Percentiles rank a stretch among this genome's conserved stretches.
These are phyloP conservation scores for Aspergillus indologenus DNA, from an alignment of 495 filamentous ascomycete genomes.

Conservation along the genomic window DNA sequence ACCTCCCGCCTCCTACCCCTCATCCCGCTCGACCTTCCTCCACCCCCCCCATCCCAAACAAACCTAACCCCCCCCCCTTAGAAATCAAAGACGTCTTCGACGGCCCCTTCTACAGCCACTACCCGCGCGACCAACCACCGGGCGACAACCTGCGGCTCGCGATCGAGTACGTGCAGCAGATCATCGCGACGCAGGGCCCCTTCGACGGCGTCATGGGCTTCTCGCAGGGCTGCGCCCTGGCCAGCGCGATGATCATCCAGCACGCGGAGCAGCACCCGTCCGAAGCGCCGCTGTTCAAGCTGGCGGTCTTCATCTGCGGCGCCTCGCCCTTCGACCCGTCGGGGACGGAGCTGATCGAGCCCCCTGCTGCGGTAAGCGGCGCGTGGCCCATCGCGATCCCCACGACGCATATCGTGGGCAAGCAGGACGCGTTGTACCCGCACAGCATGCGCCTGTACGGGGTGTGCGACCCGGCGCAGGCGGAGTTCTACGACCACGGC, in stretches of 20 bases:
- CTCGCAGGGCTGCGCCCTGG: slow-evolving; percentile 43
- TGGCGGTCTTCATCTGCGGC: slow-evolving; percentile 42
- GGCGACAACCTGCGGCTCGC: slow-evolving; percentile 28
- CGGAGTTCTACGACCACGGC: slow-evolving; percentile 37
- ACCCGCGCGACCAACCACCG: slow-evolving; percentile 25
- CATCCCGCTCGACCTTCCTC: not conserved
- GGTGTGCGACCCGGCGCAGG: slow-evolving; percentile 36
- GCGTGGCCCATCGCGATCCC: slow-evolving; percentile 30
- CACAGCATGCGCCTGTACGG: slow-evolving; percentile 30
- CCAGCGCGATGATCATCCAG: slow-evolving; percentile 33
- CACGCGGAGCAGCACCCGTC: slow-evolving; percentile 30
- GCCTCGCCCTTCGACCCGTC: slow-evolving; percentile 31
- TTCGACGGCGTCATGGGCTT: slow-evolving; percentile 49
- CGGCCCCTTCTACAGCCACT: slow-evolving; percentile 42
- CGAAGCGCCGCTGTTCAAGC: slow-evolving; percentile 32
- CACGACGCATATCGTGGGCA: slow-evolving; percentile 42
- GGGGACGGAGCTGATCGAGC: slow-evolving; percentile 18
- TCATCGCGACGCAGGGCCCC: slow-evolving; percentile 37
- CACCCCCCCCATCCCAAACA: not conserved
- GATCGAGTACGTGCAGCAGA: slow-evolving; percentile 30
- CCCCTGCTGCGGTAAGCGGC: slow-evolving; percentile 15
- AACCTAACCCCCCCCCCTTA: slow-evolving; percentile 7
- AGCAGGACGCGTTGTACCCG: slow-evolving; percentile 29
- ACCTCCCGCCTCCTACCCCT: too few species aligned
- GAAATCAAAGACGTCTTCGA: slow-evolving; percentile 36